These are phyloP conservation scores for Auricularia heimuer DNA, from an alignment of 768 basidiomycete genomes.

Conservation along the genomic window DNA sequence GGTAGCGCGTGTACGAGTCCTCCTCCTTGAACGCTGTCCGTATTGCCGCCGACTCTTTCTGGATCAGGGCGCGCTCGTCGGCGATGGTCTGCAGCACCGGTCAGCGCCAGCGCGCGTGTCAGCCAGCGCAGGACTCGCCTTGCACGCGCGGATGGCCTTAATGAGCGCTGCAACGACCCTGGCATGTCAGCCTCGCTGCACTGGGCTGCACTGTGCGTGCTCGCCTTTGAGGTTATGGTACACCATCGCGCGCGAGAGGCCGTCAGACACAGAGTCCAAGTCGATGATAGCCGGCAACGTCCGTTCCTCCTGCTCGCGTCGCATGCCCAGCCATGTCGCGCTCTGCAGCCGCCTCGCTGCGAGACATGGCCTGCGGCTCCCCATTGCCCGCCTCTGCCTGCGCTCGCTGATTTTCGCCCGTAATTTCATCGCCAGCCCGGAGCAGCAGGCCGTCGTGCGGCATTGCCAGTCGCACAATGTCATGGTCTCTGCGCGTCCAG, in stretches of 20 bases:
- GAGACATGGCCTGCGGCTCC: not conserved
- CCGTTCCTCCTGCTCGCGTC: not conserved
- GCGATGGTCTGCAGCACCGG: slow-evolving; percentile 67
- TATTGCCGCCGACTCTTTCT: slow-evolving; percentile 95
- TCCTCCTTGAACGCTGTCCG: slow-evolving; percentile 96
- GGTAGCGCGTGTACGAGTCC: slow-evolving; percentile 88
- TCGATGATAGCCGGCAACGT: not conserved
- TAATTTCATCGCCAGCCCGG: not conserved
- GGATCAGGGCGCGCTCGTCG: slow-evolving; percentile 93
- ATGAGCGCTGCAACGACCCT: slow-evolving; percentile 59
- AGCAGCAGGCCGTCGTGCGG: not conserved
- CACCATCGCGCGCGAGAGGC: slow-evolving; percentile 10
- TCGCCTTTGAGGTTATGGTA: slow-evolving; percentile 82
- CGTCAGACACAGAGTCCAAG: not conserved
- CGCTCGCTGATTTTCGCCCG: not conserved
- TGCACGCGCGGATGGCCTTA: slow-evolving; percentile 96
- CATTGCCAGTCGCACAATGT: slow-evolving; percentile 2
- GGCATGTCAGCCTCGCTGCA: slow-evolving; percentile 2
- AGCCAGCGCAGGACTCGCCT: slow-evolving; percentile 39
- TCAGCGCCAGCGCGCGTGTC: not conserved
- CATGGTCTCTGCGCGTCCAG: slow-evolving; percentile 6
- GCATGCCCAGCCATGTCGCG: not conserved
- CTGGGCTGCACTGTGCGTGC: slow-evolving; percentile 8
- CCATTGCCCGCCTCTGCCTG: not conserved
- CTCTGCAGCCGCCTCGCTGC: not conserved